Evolutionary conservation across 2,329 filamentous ascomycete species (phyloP).

Genomic region (Parafenestella ontariensis): DNA sequence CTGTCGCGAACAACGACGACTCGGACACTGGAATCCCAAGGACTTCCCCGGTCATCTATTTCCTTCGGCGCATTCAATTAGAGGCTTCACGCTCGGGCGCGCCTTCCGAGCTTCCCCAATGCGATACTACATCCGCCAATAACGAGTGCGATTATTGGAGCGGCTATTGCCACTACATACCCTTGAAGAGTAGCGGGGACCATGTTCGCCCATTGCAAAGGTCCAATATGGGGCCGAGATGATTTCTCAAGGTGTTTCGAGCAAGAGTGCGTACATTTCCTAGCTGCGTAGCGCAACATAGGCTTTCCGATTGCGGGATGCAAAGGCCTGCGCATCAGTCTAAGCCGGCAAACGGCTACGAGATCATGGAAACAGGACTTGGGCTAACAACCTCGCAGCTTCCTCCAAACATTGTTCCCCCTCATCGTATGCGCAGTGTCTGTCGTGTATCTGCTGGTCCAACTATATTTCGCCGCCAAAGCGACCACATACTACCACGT

Average conservation of each 20-base stretch:
- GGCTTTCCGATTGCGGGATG: not conserved
- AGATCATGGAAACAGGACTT: too few species aligned
- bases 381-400: slow-evolving; percentile 60
- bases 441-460: slow-evolving; percentile 68
- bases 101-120: slow-evolving; percentile 15
- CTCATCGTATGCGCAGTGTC: slow-evolving; percentile 74
- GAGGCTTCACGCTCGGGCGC: not conserved
- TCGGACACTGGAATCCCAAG: not conserved
- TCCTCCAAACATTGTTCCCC: slow-evolving; percentile 81
- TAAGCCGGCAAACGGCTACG: not conserved
- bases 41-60: slow-evolving; percentile 3
- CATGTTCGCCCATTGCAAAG: slow-evolving; percentile 65
- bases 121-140: slow-evolving; percentile 19
- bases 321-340: not conserved
- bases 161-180: slow-evolving; percentile 17
- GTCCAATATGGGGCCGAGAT: slow-evolving; percentile 66
- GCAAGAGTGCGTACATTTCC: slow-evolving; percentile 64
- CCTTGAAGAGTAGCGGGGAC: slow-evolving; percentile 13
- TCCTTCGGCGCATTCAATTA: not conserved
- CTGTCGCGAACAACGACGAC: not conserved
- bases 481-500: slow-evolving; percentile 61
- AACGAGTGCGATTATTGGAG: slow-evolving; percentile 29
- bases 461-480: slow-evolving; percentile 62
- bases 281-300: not conserved
- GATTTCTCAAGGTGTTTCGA: slow-evolving; percentile 70